Percentiles rank a stretch among this genome's conserved stretches.
Conservation (phyloP, 179 eudicot species). For the Patellifolia procumbens region DNA sequence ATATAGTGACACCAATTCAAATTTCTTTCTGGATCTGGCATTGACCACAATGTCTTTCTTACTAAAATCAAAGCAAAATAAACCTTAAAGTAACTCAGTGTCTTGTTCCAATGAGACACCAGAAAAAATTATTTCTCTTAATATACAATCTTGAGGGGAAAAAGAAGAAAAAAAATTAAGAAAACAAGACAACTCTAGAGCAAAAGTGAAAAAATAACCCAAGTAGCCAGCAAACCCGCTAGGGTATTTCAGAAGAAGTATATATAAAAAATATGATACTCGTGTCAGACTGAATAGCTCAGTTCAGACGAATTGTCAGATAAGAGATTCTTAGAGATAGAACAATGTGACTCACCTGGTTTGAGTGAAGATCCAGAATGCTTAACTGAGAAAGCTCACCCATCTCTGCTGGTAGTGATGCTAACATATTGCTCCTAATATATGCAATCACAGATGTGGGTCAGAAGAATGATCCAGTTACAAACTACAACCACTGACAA, state of each 20-base stretch:
- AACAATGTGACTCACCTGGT: slow-evolving; percentile 53
- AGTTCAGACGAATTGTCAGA: slow-evolving; percentile 3
- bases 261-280: neutral
- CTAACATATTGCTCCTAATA: slow-evolving; percentile 66
- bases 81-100: too few relatives aligned
- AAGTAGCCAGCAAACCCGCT: neutral
- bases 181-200: neutral
- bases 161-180: neutral
- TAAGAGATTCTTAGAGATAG: neutral
- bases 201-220: neutral
- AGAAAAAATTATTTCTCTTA: neutral
- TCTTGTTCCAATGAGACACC: neutral
- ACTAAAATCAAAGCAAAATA: neutral
- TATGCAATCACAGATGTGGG: slow-evolving; percentile 14
- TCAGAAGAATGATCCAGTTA: slow-evolving; percentile 2
- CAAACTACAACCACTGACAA: slow-evolving; percentile 15
- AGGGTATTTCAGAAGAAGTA: neutral
- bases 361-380: slow-evolving; percentile 90
- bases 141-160: neutral
- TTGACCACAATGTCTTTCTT: neutral
- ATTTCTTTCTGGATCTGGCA: neutral
- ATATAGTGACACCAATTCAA: neutral
- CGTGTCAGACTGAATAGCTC: neutral
- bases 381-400: slow-evolving; percentile 76
- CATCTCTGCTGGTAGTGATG: slow-evolving; percentile 72